Evolutionary conservation across 148 eudicot species (phyloP), one percentile per base, ranked within the genome.

Genomic region (Rhododendron williamsianum): DNA sequence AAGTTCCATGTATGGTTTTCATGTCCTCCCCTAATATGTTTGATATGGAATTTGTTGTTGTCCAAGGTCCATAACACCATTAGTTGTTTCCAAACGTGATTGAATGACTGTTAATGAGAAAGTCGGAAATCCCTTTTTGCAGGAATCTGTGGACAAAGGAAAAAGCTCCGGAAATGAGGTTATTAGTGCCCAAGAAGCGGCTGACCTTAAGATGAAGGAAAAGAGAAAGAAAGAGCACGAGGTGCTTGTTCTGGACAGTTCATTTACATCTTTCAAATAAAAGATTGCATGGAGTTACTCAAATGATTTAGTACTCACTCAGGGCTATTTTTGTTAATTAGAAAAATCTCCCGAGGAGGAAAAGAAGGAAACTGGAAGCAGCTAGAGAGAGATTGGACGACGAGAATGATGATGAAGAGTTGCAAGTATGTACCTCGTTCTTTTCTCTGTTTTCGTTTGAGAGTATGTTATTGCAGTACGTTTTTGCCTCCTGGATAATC

Each of bases 271-370:
- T 82, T 77, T 25, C 30, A 60, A 83, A 25, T 48, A 41, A 65
- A 82, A 21, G 33, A 41, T 82, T 82, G 25, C 1, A 18, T 27
- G 27, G 5, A 0, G 58, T 67, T 13, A 69, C 56, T 69, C 3
- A 63, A 38, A 46, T 25, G 4, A 65, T 82, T n/a, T 30, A 16
- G 12, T 71, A 43, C 73, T 83, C 36, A 65, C n/a, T 56, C 33
- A 54, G 7, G 52, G 63, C 33, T 41, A 76, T 49, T 82, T 81
- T 35, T 91, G 30, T 72, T 80, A 69, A 76, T 9, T 89, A 97
- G 99, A 95, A 94, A 92, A 91, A 94, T 83, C 84, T 97, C 87
- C 99, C 99, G n/a, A 91, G 98, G 85, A 97, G 94, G 91, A 91
- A 94, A 83, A 92, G 99, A 85, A 95, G 99, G 90, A 94, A 91